Conservation (phyloP, 2,329 filamentous ascomycete species). For the Huntiella omanensis region DNA sequence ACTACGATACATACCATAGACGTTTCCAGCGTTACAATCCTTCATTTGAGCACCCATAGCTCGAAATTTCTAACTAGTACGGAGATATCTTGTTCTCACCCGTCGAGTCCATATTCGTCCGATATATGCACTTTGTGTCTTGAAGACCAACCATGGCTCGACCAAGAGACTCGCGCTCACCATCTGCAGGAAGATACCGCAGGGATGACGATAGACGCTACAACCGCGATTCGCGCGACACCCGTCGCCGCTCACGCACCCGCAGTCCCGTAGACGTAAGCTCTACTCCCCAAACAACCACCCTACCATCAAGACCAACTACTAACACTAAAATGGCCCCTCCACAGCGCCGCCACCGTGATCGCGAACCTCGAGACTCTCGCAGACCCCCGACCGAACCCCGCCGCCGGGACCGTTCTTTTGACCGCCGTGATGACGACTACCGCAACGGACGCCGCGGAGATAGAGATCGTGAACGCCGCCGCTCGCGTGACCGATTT, state of each 20-base stretch:
- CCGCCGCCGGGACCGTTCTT: constrained; percentile 50
- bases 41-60: no score
- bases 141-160: constrained; percentile 31
- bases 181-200: constrained; percentile 38
- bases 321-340: not conserved
- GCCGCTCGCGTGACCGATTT: constrained; percentile 43
- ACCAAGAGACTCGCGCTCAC: constrained; percentile 60
- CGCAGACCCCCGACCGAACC: constrained; percentile 27
- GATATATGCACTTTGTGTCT: constrained; percentile 21
- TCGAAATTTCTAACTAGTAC: no score
- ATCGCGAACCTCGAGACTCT: constrained; percentile 28
- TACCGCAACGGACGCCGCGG: constrained; percentile 38
- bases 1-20: no score
- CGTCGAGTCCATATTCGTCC: constrained; percentile 12
- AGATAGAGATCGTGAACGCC: constrained; percentile 33
- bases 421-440: constrained; percentile 48
- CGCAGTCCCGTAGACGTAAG: constrained; percentile 44
- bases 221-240: constrained; percentile 22
- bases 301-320: not conserved
- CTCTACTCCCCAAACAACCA: not conserved
- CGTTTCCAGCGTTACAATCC: no score
- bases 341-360: constrained; percentile 38
- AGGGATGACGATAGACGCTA: constrained; percentile 38
- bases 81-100: no score
- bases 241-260: constrained; percentile 39